Evolutionary conservation across 2,329 filamentous ascomycete genomes (phyloP).

Genomic region (Cladophialophora immunda): DNA sequence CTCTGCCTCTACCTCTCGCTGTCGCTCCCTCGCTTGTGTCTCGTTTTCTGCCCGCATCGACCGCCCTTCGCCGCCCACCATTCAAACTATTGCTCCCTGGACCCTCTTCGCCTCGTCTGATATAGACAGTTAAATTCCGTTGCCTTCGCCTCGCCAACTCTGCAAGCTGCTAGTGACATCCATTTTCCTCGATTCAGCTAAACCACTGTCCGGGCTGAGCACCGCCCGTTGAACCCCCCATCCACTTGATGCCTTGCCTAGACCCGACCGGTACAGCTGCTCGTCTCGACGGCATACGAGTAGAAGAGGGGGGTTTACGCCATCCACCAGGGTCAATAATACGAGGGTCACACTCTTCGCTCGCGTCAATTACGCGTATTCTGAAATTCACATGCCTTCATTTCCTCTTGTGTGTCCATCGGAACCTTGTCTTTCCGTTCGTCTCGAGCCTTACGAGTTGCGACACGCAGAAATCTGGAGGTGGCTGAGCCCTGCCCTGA

Average conservation of each 20-base stretch:
- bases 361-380: slow-evolving; percentile 2
- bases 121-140: background rate
- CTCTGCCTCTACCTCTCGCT: background rate
- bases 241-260: background rate
- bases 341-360: background rate
- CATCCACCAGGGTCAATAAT: background rate
- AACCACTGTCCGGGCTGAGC: background rate
- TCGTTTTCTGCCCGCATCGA: background rate
- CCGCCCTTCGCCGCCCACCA: slow-evolving; percentile 2
- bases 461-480: slow-evolving; percentile 6
- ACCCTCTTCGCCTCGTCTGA: slow-evolving; percentile 1
- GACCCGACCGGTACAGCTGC: background rate
- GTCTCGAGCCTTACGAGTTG: slow-evolving; percentile 1
- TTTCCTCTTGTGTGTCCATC: background rate
- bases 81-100: background rate
- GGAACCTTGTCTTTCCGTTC: slow-evolving; percentile 5
- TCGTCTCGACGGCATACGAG: background rate
- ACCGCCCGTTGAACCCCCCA: background rate
- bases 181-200: slow-evolving; percentile 1
- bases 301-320: background rate
- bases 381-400: background rate
- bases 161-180: background rate
- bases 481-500: slow-evolving; percentile 4
- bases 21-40: background rate
- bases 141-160: slow-evolving; percentile 13